Conservation (phyloP, 2,329 filamentous ascomycete species). For the Cryphonectria radicalis region DNA sequence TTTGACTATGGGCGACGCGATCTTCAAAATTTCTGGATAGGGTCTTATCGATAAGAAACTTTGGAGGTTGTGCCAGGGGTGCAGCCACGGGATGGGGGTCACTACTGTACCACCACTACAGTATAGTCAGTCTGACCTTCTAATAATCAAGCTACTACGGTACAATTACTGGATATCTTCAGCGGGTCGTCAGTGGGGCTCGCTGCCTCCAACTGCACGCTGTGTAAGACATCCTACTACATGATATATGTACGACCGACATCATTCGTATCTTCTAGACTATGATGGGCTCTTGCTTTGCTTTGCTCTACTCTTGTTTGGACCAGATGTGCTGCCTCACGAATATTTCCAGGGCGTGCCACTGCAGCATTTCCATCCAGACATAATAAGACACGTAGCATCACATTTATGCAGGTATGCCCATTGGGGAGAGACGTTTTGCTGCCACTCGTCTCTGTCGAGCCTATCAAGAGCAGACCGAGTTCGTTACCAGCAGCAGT, state of each 20-base stretch:
- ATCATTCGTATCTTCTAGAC: too few species aligned
- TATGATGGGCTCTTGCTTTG: neutral
- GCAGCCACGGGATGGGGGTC: neutral
- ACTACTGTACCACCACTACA: neutral
- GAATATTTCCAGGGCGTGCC: neutral
- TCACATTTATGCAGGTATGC: neutral
- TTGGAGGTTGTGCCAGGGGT: constrained; percentile 8
- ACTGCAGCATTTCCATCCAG: neutral
- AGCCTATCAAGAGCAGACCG: neutral
- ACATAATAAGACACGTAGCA: neutral
- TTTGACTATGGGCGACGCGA: neutral
- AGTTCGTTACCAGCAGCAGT: neutral
- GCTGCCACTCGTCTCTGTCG: neutral
- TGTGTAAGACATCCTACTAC: too few species aligned
- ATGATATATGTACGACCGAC: too few species aligned
- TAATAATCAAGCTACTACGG: neutral
- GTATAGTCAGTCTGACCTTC: neutral
- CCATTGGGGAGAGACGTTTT: neutral
- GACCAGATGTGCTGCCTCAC: neutral
- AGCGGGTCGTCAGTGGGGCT: neutral
- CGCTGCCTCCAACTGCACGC: neutral
- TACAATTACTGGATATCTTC: neutral
- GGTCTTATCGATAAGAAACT: constrained; percentile 25
- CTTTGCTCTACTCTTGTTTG: neutral
- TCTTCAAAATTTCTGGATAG: constrained; percentile 26